Evolutionary conservation across 352 stramenopile genomes (phyloP).

Genomic region (Pythium utonaiense): DNA sequence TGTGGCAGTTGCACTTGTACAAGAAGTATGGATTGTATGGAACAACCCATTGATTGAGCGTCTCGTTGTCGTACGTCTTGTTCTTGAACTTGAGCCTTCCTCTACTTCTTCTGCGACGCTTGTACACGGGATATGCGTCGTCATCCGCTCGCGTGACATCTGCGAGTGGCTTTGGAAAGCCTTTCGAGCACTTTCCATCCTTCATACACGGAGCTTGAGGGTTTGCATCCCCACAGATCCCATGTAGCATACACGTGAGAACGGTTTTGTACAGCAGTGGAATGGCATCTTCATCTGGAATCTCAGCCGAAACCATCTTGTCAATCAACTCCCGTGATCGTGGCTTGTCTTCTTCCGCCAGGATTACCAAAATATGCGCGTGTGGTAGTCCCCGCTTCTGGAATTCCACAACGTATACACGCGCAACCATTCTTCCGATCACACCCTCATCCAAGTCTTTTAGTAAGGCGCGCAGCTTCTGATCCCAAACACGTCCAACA

Average conservation of each 20-base stretch:
- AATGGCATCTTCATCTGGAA: constrained; percentile 13
- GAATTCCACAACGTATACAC: constrained; percentile 19
- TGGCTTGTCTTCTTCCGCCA: constrained; percentile 30
- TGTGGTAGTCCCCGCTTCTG: constrained; percentile 38
- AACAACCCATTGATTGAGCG: constrained; percentile 41
- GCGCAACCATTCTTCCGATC: constrained; percentile 3
- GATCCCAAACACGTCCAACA: constrained; percentile 18
- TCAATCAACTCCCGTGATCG: constrained; percentile 4
- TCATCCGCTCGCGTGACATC: neutral
- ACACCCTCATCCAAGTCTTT: constrained; percentile 2
- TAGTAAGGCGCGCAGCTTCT: constrained; percentile 14
- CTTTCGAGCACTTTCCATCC: constrained; percentile 7
- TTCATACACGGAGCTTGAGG: constrained; percentile 12
- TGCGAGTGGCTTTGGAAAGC: neutral
- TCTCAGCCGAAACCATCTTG: constrained; percentile 22
- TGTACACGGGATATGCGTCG: neutral
- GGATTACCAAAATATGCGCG: constrained; percentile 41
- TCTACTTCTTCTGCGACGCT: neutral
- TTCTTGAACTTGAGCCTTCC: constrained; percentile 5
- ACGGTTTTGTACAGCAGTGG: constrained; percentile 9
- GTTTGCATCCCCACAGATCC: neutral
- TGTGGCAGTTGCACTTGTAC: constrained; percentile 50
- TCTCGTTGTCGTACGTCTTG: constrained; percentile 16
- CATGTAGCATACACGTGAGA: constrained; percentile 8
- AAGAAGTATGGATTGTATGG: constrained; percentile 54